phyloP scores from a whole-genome alignment of 1,284 basidiomycete species.

The Coniophora puteana region DNA sequence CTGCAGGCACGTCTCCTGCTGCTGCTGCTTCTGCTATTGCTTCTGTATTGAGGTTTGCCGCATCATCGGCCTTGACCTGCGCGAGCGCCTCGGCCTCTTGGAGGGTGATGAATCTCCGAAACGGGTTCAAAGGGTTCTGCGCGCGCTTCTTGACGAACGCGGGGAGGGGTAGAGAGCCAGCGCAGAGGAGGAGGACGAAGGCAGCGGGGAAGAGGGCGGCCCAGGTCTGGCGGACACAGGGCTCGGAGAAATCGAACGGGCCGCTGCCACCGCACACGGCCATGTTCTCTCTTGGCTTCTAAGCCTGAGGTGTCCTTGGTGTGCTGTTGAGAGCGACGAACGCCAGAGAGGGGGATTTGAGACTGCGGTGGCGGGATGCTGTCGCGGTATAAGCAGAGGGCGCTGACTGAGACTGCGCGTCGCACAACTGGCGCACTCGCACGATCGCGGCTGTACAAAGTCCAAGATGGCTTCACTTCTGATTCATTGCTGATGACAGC shows the following conservation, averaged over 20 bases:
- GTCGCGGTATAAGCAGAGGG: too few relatives aligned
- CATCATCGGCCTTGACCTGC: conserved; percentile 7
- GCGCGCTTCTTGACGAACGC: conserved; percentile 12
- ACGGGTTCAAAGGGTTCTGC: conserved; percentile 20
- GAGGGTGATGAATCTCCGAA: conserved; percentile 40
- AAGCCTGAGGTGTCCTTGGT: neutral
- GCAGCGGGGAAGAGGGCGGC: conserved; percentile 45
- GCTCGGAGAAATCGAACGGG: conserved; percentile 41
- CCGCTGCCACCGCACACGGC: conserved; percentile 27
- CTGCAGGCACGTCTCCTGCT: neutral
- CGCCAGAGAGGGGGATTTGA: too few relatives aligned
- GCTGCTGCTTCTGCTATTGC: conserved; percentile 2
- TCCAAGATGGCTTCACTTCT: too few relatives aligned
- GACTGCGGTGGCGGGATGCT: too few relatives aligned
- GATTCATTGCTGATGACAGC: too few relatives aligned
- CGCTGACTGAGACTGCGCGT: too few relatives aligned
- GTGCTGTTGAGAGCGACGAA: neutral
- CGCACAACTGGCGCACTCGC: too few relatives aligned
- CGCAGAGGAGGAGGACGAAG: conserved; percentile 42
- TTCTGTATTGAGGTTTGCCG: conserved; percentile 4
- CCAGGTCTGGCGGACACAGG: conserved; percentile 59
- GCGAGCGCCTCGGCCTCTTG: conserved; percentile 43
- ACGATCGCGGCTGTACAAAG: too few relatives aligned
- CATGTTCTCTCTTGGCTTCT: neutral
- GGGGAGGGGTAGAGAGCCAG: conserved; percentile 36